Evolutionary conservation across 2,329 filamentous ascomycete species (phyloP).

Genomic region (Aureobasidium sp.): DNA sequence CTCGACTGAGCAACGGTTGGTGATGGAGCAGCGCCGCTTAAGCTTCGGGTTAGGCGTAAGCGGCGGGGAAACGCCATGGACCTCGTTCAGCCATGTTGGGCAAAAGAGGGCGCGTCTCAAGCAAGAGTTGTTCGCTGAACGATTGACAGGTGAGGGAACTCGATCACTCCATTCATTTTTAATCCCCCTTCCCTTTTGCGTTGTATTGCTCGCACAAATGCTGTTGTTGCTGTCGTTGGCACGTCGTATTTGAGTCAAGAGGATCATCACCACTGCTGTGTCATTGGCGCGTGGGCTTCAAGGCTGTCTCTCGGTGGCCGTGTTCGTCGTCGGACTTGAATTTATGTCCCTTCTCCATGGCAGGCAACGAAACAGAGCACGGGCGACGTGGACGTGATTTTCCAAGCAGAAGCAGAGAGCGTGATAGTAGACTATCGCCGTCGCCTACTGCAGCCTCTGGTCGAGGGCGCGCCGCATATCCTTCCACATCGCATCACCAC

Average conservation of each 20-base stretch:
- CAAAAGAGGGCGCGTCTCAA: constrained; percentile 10
- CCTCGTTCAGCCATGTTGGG: background rate
- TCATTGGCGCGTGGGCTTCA: constrained; percentile 14
- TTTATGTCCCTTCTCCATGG: constrained; percentile 13
- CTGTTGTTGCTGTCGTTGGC: background rate
- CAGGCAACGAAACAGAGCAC: constrained; percentile 15
- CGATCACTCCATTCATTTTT: constrained; percentile 5
- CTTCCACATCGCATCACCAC: constrained; percentile 11
- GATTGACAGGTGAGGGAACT: constrained; percentile 15
- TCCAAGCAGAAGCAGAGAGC: constrained; percentile 14
- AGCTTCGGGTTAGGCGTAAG: constrained; percentile 9
- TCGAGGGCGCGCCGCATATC: constrained; percentile 7
- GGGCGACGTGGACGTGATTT: constrained; percentile 15
- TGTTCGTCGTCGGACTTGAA: constrained; percentile 12
- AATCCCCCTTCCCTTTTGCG: background rate
- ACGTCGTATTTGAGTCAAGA: constrained; percentile 13
- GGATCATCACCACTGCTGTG: background rate
- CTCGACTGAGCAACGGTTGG: background rate
- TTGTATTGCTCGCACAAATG: constrained; percentile 6
- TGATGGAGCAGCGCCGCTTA: constrained; percentile 3
- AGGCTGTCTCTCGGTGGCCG: constrained; percentile 14
- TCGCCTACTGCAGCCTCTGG: constrained; percentile 9
- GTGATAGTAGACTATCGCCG: constrained; percentile 9
- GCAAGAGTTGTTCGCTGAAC: constrained; percentile 5
- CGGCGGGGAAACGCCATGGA: constrained; percentile 13